Percentiles rank a stretch among this genome's conserved stretches.
These are phyloP conservation scores for Allomyces macrogynus DNA, from an alignment of 192 early-diverging fungal genomes.

Conservation along the genomic window DNA sequence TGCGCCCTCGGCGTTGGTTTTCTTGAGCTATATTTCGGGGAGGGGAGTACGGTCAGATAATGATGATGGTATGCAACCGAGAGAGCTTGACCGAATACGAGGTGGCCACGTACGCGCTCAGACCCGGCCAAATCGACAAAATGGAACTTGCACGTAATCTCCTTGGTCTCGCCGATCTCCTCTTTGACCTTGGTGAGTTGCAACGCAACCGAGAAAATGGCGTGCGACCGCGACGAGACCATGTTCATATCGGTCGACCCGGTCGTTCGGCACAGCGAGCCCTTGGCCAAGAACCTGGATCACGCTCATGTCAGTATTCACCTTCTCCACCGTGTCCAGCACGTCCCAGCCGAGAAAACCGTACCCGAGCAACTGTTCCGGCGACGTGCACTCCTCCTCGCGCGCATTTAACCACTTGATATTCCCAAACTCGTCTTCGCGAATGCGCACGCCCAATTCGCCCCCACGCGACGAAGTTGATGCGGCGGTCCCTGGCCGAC, in stretches of 20 bases:
- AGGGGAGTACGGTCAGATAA: no score
- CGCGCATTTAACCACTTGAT: constrained; percentile 3
- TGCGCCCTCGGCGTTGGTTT: constrained; percentile 79
- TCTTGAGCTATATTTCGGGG: constrained; percentile 53
- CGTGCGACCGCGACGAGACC: constrained; percentile 82
- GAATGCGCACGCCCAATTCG: constrained; percentile 48
- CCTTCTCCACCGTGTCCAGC: not conserved
- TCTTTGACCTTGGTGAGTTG: constrained; percentile 14
- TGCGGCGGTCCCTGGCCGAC: constrained; percentile 35
- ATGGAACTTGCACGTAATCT: constrained; percentile 74
- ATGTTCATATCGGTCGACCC: constrained; percentile 97
- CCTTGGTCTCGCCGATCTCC: constrained; percentile 28
- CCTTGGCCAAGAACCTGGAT: constrained; percentile 36
- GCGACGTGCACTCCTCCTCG: constrained; percentile 7
- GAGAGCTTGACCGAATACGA: no score
- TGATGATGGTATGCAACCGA: no score
- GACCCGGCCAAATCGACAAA: constrained; percentile 98
- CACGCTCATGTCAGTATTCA: not conserved
- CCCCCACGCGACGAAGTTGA: constrained; percentile 69
- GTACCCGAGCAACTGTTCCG: not conserved
- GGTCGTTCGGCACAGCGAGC: constrained; percentile 61
- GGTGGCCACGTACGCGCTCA: constrained; percentile 49
- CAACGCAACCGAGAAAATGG: constrained; percentile 83
- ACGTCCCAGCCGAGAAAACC: not conserved
- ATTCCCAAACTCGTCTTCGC: constrained; percentile 52